These are phyloP conservation scores for Areca catechu DNA, from an alignment of 176 grass and related monocot genomes.

Conservation along the genomic window DNA sequence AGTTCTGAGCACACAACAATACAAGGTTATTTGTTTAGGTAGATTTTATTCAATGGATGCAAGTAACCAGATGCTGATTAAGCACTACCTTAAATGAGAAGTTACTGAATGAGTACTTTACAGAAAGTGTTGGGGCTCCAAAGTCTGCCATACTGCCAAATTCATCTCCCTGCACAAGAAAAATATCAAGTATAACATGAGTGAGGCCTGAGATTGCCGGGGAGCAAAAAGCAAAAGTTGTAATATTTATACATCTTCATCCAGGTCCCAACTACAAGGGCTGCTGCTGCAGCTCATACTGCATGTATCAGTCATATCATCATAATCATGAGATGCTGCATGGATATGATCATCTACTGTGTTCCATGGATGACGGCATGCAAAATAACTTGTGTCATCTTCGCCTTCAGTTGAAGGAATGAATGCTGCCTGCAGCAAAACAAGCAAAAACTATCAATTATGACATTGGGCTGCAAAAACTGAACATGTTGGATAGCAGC, in stretches of 20 bases:
- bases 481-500: background rate
- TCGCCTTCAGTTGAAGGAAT: conserved; percentile 85
- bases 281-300: conserved; percentile 80
- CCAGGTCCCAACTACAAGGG: conserved; percentile 48
- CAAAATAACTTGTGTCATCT: conserved; percentile 92
- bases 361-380: conserved; percentile 68
- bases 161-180: conserved; percentile 57
- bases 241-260: conserved; percentile 62
- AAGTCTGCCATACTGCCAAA: conserved; percentile 95
- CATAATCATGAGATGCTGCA: conserved; percentile 37
- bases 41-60: too few relatives aligned
- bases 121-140: conserved; percentile 35
- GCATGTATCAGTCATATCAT: conserved; percentile 56
- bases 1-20: conserved; percentile 43
- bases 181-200: conserved; percentile 5
- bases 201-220: background rate
- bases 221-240: too few relatives aligned
- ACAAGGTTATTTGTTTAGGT: background rate
- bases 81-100: conserved; percentile 84
- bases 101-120: conserved; percentile 97
- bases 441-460: background rate
- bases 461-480: background rate
- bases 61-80: too few relatives aligned
- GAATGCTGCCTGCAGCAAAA: conserved; percentile 50
- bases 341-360: conserved; percentile 29